phyloP scores from a whole-genome alignment of 148 eudicot genomes.

The Polygonum maritimum region DNA sequence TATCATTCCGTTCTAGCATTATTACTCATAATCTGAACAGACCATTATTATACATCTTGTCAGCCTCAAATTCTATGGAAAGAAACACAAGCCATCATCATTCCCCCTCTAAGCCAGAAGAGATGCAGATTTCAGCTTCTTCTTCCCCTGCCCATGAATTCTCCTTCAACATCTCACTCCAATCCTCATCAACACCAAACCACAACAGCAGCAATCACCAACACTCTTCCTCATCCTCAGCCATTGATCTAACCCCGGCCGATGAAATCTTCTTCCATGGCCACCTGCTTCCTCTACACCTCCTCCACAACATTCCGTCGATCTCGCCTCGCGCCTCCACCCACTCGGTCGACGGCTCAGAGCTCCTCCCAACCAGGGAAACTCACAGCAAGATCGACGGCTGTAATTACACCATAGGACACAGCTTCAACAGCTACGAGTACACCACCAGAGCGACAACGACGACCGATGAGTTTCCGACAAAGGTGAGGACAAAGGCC shows the following conservation, averaged over 20 bases:
- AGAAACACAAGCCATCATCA: not conserved
- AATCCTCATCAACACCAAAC: conserved; percentile 3
- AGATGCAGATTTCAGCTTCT: conserved; percentile 15
- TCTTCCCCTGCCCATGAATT: conserved; percentile 41
- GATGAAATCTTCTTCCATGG: conserved; percentile 80
- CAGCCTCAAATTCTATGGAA: not conserved
- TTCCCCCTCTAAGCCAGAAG: too few species aligned
- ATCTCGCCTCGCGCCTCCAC: conserved; percentile 57
- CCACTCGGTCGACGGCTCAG: conserved; percentile 41
- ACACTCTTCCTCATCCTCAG: conserved; percentile 10
- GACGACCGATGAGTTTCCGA: not conserved
- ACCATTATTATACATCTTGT: not conserved
- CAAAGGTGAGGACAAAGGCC: conserved; percentile 21
- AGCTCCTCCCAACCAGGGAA: conserved; percentile 29
- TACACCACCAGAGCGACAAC: not conserved
- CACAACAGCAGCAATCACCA: not conserved
- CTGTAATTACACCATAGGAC: not conserved
- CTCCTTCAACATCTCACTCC: conserved; percentile 33
- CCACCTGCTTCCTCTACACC: conserved; percentile 64
- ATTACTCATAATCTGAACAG: not conserved
- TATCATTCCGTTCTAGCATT: too few species aligned
- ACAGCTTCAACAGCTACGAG: not conserved
- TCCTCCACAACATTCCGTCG: conserved; percentile 39
- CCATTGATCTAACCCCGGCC: conserved; percentile 60
- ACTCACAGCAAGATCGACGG: not conserved